Evolutionary conservation across 2,329 filamentous ascomycete genomes (phyloP).

Genomic region (Akanthomyces uredinophilus): DNA sequence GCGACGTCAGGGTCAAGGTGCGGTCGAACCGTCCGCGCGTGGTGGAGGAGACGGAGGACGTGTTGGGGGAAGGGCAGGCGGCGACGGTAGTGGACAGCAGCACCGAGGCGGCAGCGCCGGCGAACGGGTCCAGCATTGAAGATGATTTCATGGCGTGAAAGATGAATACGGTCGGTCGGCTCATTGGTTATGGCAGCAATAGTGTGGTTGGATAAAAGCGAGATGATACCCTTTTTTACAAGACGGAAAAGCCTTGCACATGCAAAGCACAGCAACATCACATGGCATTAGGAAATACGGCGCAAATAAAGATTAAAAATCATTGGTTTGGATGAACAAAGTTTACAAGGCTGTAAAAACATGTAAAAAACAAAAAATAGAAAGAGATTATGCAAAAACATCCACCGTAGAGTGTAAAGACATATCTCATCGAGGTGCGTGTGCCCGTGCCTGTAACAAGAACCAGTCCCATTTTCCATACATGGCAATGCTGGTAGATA

Average conservation of each 20-base stretch:
- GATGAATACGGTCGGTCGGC: background rate
- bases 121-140: constrained; percentile 31
- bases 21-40: constrained; percentile 28
- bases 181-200: background rate
- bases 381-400: background rate
- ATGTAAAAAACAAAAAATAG: background rate
- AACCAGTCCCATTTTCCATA: constrained; percentile 5
- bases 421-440: constrained; percentile 5
- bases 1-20: constrained; percentile 52
- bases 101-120: constrained; percentile 16
- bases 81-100: constrained; percentile 33
- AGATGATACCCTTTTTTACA: constrained; percentile 5
- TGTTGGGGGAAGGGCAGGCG: constrained; percentile 40
- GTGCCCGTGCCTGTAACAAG: constrained; percentile 8
- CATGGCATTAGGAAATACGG: background rate
- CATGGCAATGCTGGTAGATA: constrained; percentile 7
- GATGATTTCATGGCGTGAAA: constrained; percentile 42
- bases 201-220: background rate
- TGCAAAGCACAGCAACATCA: background rate
- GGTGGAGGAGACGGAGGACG: constrained; percentile 28
- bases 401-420: background rate
- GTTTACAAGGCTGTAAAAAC: background rate
- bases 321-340: background rate
- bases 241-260: background rate
- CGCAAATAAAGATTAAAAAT: background rate